These are phyloP conservation scores for Fusarium transvaalense DNA, from an alignment of 2,329 filamentous ascomycete species.

Conservation along the genomic window DNA sequence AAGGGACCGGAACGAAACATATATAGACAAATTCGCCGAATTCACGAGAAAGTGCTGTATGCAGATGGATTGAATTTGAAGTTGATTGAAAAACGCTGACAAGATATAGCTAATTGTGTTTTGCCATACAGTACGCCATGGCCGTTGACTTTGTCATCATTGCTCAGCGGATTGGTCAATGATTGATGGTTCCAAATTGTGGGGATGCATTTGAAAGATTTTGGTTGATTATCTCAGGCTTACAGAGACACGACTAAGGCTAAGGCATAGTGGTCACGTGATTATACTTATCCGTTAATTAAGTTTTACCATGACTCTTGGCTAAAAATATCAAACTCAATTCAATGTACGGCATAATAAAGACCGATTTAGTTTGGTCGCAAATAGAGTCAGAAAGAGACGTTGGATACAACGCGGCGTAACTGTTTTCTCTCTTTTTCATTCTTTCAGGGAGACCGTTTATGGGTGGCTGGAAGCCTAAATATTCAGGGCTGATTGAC, in stretches of 20 bases:
- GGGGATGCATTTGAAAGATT: constrained; percentile 6
- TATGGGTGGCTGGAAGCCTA: not conserved
- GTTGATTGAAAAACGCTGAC: constrained; percentile 48
- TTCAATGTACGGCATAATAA: not conserved
- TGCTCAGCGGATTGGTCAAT: constrained; percentile 45
- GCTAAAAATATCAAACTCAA: constrained; percentile 10
- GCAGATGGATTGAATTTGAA: constrained; percentile 28
- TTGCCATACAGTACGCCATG: constrained; percentile 9
- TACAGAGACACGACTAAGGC: constrained; percentile 22
- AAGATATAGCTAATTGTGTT: constrained; percentile 39
- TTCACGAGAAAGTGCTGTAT: constrained; percentile 44
- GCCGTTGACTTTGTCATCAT: constrained; percentile 39
- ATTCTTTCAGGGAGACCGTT: not conserved
- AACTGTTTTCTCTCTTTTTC: not conserved
- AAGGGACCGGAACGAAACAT: constrained; percentile 54
- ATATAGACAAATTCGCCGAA: constrained; percentile 52
- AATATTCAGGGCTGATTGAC: not conserved
- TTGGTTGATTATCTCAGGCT: constrained; percentile 40
- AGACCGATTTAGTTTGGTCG: not conserved
- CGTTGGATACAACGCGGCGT: constrained; percentile 2
- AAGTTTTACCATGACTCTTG: not conserved
- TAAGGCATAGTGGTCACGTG: constrained; percentile 36
- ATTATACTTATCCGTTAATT: not conserved
- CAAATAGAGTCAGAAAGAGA: not conserved
- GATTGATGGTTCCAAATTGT: constrained; percentile 1